Base-by-base conservation (phyloP, 2,329 filamentous ascomycete species). In the Ophiocordyceps sinensis region DNA sequence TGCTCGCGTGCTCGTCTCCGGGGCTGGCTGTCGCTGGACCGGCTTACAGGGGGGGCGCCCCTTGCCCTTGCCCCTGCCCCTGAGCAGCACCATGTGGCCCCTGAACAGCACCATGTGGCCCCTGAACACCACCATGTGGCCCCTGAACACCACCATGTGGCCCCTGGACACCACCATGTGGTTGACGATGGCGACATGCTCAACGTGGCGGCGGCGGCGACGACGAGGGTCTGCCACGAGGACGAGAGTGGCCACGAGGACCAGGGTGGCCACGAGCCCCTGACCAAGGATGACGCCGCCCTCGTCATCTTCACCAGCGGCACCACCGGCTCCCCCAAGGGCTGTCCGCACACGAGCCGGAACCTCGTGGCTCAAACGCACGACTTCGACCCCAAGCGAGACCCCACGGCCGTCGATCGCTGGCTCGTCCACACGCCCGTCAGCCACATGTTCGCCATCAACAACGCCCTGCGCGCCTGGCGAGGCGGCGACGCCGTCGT, bases 281-380 rank as follows among this genome's bases (percentile, higher is more conserved):
- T 17, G 5, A 23, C 4, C 10, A 21, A 38, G 13, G 40, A 49
- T 28, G 51, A 57, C 38, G 55, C 50, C 7, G 59, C 59, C 5
- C 53, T 68, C 35, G 60, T 70, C 38, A 53, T 69, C 28, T 70
- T 70, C 50, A 70, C 66, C 17, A 69, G 66, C 46, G 67, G 67
- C 17, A 71, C 66, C n/a, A 69, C 66, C 0, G 65, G 63, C 6
- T 50, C 59, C 0, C 65, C 67, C 5, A 71, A 71, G 47, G 65
- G 60, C 38, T 68, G 65, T 43, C 55, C 57, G 13, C 59, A 67
- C 44, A 64, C 62, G 6, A 57, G 59, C 46, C 46, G 52, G 28
- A 67, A 65, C 42, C 42, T 65, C n/a, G 52, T 61, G 8, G 60
- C 62, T 1, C 56, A 61, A 42, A 56, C 54, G 13, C 52, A 56